Evolutionary conservation across 345 rosid genomes (phyloP).

Genomic region (Combretum micranthum): DNA sequence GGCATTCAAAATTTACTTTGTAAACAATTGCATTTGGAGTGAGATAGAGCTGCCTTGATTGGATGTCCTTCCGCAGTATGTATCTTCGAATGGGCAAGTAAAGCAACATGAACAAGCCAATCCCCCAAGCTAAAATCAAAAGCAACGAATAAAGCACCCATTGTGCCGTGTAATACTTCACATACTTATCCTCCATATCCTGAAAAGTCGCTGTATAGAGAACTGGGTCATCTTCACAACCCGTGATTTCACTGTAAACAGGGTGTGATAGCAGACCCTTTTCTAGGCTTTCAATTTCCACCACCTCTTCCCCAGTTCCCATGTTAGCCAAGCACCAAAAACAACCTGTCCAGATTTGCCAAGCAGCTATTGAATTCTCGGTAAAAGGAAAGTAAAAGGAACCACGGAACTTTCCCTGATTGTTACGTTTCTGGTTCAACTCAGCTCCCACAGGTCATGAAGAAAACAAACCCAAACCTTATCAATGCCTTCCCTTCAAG

Average conservation of each 20-base stretch:
- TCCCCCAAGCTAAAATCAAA: constrained; percentile 52
- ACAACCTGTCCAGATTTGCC: too few species aligned
- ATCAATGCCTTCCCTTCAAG: too few species aligned
- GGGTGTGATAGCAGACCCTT: constrained; percentile 31
- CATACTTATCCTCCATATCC: constrained; percentile 48
- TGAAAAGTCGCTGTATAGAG: constrained; percentile 46
- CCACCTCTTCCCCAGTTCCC: constrained; percentile 42
- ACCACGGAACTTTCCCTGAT: too few species aligned
- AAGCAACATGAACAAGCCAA: constrained; percentile 58
- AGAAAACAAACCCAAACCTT: too few species aligned
- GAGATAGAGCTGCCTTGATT: constrained; percentile 57
- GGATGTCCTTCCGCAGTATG: constrained; percentile 47
- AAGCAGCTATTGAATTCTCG: too few species aligned
- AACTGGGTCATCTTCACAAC: constrained; percentile 29
- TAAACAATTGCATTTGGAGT: constrained; percentile 54
- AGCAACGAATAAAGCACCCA: constrained; percentile 60
- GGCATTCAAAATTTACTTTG: constrained; percentile 26
- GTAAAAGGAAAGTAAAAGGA: too few species aligned
- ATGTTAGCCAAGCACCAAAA: constrained; percentile 5
- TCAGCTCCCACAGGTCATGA: too few species aligned
- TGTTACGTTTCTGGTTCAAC: too few species aligned
- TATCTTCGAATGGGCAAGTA: constrained; percentile 56
- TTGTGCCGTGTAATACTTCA: constrained; percentile 43
- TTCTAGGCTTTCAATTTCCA: constrained; percentile 49
- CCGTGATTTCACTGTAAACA: constrained; percentile 14